These are phyloP conservation scores for Candida neerlandica DNA, from an alignment of 1,139 yeast genomes.

Conservation along the genomic window DNA sequence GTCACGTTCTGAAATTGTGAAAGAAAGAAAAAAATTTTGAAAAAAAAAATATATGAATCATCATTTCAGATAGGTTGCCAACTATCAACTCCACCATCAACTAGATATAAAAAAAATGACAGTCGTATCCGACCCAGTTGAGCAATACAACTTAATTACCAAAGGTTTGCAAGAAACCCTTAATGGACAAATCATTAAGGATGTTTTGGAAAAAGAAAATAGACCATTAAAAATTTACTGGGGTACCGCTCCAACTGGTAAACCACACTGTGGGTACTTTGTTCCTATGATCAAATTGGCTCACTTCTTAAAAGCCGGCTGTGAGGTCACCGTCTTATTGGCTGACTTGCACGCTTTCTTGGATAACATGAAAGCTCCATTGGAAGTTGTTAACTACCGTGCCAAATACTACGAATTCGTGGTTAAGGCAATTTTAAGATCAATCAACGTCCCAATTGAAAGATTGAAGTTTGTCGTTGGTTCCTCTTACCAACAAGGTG, in stretches of 20 bases:
- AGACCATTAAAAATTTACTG: slow-evolving; percentile 88
- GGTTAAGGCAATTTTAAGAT: slow-evolving; percentile 79
- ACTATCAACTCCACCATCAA: background rate
- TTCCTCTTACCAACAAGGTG: slow-evolving; percentile 78
- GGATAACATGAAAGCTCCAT: slow-evolving; percentile 98
- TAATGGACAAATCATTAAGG: slow-evolving; percentile 84
- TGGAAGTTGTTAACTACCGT: slow-evolving; percentile 86
- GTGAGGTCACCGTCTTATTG: slow-evolving; percentile 86
- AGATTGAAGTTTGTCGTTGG: slow-evolving; percentile 84
- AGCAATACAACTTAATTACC: slow-evolving; percentile 77
- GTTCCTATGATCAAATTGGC: slow-evolving; percentile 98
- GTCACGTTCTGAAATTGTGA: no score
- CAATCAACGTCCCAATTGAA: slow-evolving; percentile 91
- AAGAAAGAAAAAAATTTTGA: background rate
- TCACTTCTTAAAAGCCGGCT: slow-evolving; percentile 92
- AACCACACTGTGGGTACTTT: slow-evolving; percentile 97
- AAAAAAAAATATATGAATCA: slow-evolving; percentile 2
- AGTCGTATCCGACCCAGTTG: slow-evolving; percentile 42
- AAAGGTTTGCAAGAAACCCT: slow-evolving; percentile 89
- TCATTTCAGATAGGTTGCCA: background rate
- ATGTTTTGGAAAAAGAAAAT: slow-evolving; percentile 76
- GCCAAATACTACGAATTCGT: slow-evolving; percentile 85
- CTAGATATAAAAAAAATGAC: slow-evolving; percentile 2
- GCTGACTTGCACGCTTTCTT: slow-evolving; percentile 98
- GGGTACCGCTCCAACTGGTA: slow-evolving; percentile 87